Evolutionary conservation across 2,329 filamentous ascomycete species (phyloP).

Genomic region (Graphiopsis chlorocephala): DNA sequence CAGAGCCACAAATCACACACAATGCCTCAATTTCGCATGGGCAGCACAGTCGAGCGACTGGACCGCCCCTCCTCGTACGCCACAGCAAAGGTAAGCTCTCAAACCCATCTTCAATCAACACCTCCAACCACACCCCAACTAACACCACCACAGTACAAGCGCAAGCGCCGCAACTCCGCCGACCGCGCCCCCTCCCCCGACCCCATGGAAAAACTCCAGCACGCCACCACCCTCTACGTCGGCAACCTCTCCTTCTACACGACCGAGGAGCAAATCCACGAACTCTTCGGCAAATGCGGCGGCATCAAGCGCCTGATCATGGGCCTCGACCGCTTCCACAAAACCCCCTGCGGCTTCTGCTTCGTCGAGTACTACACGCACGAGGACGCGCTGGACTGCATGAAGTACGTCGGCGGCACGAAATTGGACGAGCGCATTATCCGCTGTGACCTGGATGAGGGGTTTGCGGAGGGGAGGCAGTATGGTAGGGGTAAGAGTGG

Average conservation of each 20-base stretch:
- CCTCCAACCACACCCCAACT: neutral
- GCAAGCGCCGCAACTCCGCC: constrained; percentile 60
- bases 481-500: constrained; percentile 93
- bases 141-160: constrained; percentile 57
- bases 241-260: constrained; percentile 82
- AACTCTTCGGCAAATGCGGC: constrained; percentile 64
- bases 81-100: constrained; percentile 65
- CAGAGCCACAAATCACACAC: constrained; percentile 7
- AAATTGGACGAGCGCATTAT: constrained; percentile 98
- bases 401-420: constrained; percentile 98
- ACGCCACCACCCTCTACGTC: constrained; percentile 94
- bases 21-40: constrained; percentile 49
- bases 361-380: constrained; percentile 99
- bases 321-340: constrained; percentile 94
- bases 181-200: constrained; percentile 53
- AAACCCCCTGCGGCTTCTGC: constrained; percentile 98
- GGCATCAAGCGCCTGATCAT: constrained; percentile 98
- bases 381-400: constrained; percentile 92
- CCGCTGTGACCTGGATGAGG: constrained; percentile 89
- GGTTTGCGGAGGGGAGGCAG: constrained; percentile 92
- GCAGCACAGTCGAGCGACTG: constrained; percentile 82
- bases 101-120: constrained; percentile 12
- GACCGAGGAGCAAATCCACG: constrained; percentile 97
- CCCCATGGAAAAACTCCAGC: constrained; percentile 72
- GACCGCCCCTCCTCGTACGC: constrained; percentile 96